Percentiles rank a stretch among this genome's conserved stretches.
Evolutionary conservation across 164 flowering plant species (phyloP).

Genomic region (Berberis vulgaris): DNA sequence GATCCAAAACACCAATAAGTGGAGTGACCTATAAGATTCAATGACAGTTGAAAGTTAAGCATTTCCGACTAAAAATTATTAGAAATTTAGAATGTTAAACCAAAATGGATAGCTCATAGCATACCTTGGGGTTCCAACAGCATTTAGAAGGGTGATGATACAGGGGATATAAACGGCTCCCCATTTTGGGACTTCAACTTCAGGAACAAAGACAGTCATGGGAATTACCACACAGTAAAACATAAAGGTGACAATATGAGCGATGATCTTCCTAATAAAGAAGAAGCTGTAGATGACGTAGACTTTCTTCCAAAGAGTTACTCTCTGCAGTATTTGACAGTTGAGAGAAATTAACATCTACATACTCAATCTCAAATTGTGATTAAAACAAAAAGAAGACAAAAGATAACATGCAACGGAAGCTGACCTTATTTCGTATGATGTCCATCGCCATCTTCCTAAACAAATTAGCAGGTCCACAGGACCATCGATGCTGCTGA

Average conservation of each 20-base stretch:
- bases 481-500: conserved; percentile 98
- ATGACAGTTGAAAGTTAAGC: not conserved
- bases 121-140: conserved; percentile 96
- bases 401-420: not conserved
- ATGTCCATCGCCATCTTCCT: conserved; percentile 93
- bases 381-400: not conserved
- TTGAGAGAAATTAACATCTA: not conserved
- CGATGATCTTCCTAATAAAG: conserved; percentile 85
- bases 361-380: not conserved
- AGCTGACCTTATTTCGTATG: conserved; percentile 54
- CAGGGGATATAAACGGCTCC: conserved; percentile 93
- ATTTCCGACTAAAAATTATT: not conserved
- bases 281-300: conserved; percentile 97
- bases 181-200: conserved; percentile 92
- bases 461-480: conserved; percentile 98
- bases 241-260: conserved; percentile 82
- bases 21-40: conserved; percentile 58
- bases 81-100: not conserved
- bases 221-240: conserved; percentile 92
- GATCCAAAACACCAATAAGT: conserved; percentile 90
- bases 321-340: conserved; percentile 50
- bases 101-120: not conserved
- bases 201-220: conserved; percentile 77
- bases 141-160: conserved; percentile 77
- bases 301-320: conserved; percentile 77